Conservation (phyloP, 306 rosid genomes). For the Quercus dentata region DNA sequence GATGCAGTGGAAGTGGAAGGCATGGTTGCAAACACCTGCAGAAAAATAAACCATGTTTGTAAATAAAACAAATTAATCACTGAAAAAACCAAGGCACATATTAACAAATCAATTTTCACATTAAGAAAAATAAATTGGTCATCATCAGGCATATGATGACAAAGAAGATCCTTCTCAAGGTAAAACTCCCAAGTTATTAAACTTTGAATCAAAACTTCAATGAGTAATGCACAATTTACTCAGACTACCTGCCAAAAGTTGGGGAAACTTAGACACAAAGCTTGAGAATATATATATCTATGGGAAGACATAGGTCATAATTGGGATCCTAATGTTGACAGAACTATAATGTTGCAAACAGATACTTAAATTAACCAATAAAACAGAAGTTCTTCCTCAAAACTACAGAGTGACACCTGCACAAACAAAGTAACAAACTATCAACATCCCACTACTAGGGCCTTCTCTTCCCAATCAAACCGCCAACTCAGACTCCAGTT, state of each 20-base stretch:
- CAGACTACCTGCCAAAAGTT: neutral
- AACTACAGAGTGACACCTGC: neutral
- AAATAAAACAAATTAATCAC: neutral
- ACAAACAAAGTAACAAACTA: no score
- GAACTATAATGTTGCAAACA: neutral
- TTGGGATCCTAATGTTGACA: neutral
- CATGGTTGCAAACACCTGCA: slow-evolving; percentile 69
- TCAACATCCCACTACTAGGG: no score
- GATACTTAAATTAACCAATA: neutral
- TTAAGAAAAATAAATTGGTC: no score
- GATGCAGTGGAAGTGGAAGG: slow-evolving; percentile 95
- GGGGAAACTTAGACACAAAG: neutral
- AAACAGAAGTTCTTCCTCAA: neutral
- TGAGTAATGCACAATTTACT: neutral
- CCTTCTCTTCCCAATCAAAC: no score
- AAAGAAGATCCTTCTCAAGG: neutral
- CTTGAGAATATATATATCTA: neutral
- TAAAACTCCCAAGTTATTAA: neutral
- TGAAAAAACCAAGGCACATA: neutral
- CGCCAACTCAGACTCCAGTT: no score
- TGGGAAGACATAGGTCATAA: neutral
- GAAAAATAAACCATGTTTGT: neutral
- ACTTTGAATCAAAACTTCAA: neutral
- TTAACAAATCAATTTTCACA: neutral
- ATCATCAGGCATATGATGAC: neutral